Evolutionary conservation across 306 rosid genomes (phyloP).

Genomic region (Ammopiptanthus mongolicus): DNA sequence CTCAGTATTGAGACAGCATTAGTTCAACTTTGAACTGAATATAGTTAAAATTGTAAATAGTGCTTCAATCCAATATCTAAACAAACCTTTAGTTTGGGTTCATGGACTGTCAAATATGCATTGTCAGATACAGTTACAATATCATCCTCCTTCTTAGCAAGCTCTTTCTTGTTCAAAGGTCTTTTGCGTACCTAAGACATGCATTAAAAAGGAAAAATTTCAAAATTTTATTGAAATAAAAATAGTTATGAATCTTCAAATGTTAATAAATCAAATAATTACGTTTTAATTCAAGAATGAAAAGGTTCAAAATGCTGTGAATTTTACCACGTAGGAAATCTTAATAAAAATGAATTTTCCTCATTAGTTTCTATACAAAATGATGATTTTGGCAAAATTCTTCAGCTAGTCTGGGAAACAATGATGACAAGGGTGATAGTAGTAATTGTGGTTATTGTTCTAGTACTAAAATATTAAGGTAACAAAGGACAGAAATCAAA

Average conservation of each 20-base stretch:
- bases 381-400: not conserved
- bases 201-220: conserved; percentile 11
- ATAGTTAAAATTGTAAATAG: conserved; percentile 7
- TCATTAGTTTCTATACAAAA: not conserved
- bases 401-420: conserved; percentile 14
- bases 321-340: not conserved
- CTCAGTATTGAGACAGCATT: not conserved
- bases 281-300: not conserved
- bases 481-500: conserved; percentile 1
- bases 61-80: conserved; percentile 9
- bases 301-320: not conserved
- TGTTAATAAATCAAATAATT: not conserved
- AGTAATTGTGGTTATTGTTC: not conserved
- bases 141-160: conserved; percentile 93
- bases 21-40: conserved; percentile 7
- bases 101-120: conserved; percentile 76
- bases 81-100: conserved; percentile 86
- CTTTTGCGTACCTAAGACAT: conserved; percentile 86
- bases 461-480: not conserved
- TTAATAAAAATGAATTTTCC: not conserved
- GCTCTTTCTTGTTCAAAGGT: conserved; percentile 96
- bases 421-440: not conserved
- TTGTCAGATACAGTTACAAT: conserved; percentile 72
- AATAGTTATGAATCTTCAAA: conserved; percentile 10
- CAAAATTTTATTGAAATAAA: not conserved